phyloP scores from a whole-genome alignment of 2,329 filamentous ascomycete species.

The Fonsecaea pugnacius region DNA sequence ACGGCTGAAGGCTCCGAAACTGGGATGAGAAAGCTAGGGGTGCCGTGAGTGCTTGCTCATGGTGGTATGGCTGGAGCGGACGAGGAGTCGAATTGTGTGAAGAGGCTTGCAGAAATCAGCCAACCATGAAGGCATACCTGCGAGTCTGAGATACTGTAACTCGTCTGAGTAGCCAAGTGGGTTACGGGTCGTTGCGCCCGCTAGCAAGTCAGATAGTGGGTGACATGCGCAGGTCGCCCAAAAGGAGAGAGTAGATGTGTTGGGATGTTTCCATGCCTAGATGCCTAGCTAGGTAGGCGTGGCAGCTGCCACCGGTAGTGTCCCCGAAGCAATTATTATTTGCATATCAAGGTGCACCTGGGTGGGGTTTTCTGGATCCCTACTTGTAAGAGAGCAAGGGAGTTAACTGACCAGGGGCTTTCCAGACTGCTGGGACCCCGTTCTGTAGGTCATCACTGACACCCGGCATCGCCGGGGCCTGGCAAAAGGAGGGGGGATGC shows the following conservation, averaged over 20 bases:
- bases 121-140: not conserved
- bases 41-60: not conserved
- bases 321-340: not conserved
- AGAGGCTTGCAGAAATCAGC: not conserved
- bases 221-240: not conserved
- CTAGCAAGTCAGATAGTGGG: not conserved
- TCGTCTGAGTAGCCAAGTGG: not conserved
- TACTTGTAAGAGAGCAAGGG: not conserved
- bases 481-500: not conserved
- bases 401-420: not conserved
- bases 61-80: not conserved
- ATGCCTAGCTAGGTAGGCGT: too few relatives aligned
- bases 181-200: conserved; percentile 1
- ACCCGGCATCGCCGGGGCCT: not conserved
- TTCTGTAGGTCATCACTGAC: not conserved
- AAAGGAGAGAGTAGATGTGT: not conserved
- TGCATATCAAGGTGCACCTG: not conserved
- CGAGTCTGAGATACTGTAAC: not conserved
- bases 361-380: not conserved
- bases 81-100: not conserved
- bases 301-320: not conserved
- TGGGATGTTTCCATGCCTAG: not conserved
- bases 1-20: conserved; percentile 1
- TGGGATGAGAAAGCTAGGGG: conserved; percentile 1
- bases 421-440: not conserved